phyloP scores from a whole-genome alignment of 78 protist species.

The Pigoraptor vietnamica region DNA sequence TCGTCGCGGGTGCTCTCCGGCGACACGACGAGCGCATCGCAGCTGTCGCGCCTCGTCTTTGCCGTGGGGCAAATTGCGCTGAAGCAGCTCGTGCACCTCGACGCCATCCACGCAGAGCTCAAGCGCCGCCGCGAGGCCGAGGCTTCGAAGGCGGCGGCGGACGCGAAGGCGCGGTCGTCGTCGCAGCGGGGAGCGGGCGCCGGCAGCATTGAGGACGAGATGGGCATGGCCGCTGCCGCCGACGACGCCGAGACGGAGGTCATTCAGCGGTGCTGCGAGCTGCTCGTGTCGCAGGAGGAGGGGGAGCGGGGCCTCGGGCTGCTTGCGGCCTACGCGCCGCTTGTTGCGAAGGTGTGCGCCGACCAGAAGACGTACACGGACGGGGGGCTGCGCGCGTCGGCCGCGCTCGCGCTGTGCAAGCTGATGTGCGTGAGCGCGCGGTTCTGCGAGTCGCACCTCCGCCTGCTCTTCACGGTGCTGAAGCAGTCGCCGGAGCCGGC shows the following conservation, averaged over 20 bases:
- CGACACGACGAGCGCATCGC: not conserved
- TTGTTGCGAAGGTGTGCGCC: constrained; percentile 43
- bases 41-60: constrained; percentile 34
- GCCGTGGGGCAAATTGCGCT: constrained; percentile 57
- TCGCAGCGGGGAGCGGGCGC: not conserved
- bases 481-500: not conserved
- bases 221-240: constrained; percentile 58
- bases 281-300: not conserved
- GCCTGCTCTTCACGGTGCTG: constrained; percentile 53
- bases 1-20: not conserved
- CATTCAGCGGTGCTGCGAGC: constrained; percentile 11
- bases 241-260: constrained; percentile 47
- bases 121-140: not conserved
- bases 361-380: not conserved
- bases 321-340: constrained; percentile 53
- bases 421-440: constrained; percentile 51
- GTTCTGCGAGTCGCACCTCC: constrained; percentile 60
- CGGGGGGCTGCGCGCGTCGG: constrained; percentile 33
- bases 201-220: constrained; percentile 50
- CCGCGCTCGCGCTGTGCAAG: constrained; percentile 70
- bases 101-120: not conserved
- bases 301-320: not conserved
- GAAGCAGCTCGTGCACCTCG: not conserved
- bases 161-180: not conserved
- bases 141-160: not conserved